Evolutionary conservation across 148 eudicot genomes (phyloP), one percentile per base, ranked within the genome.

Genomic region (Mesembryanthemum crystallinum): DNA sequence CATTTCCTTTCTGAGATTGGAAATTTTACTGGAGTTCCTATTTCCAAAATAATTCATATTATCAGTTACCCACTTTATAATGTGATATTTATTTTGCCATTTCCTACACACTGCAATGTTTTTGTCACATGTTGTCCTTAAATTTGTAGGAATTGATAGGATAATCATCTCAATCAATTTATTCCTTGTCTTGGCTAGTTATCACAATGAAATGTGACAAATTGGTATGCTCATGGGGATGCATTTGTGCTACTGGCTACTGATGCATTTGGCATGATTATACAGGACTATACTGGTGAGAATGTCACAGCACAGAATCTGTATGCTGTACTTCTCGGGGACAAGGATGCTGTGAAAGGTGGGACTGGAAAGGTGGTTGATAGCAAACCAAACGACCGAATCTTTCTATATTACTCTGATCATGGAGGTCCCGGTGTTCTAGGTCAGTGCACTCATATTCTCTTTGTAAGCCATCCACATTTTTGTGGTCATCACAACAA

Each of bases 371-470:
- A 86, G 74, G 86, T 83, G 39, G 52, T 86, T 27, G 65, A 69
- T 18, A 86, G 88, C 78, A 81, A 81, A 67, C 84, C 88, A 20
- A 69, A 83, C 33, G 88, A 86, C 77, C 73, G 83, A 54, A 86
- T 86, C 51, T 86, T 86, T 64, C 3, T 86, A 5, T 86, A 75
- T 79, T 86, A 78, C 82, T 83, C 86, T 13, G 88, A 86, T 74
- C 88, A 86, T 54, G 88, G 88, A 29, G 88, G 88, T 61, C 88
- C 88, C 59, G 88, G 88, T 39, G 88, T 83, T 18, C 80, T 86
- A 15, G 86, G 88, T 85, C 1, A 55, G 83, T 80, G 15, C 30
- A 24, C 28, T 14, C 14, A 14, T 57, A 15, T 11, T 15, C 18
- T 8, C 15, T 67, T 8, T 42, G 13, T 33, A 23, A 58, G 28